Evolutionary conservation across 805 yeast species (phyloP).

Genomic region (Lipomyces kockii): DNA sequence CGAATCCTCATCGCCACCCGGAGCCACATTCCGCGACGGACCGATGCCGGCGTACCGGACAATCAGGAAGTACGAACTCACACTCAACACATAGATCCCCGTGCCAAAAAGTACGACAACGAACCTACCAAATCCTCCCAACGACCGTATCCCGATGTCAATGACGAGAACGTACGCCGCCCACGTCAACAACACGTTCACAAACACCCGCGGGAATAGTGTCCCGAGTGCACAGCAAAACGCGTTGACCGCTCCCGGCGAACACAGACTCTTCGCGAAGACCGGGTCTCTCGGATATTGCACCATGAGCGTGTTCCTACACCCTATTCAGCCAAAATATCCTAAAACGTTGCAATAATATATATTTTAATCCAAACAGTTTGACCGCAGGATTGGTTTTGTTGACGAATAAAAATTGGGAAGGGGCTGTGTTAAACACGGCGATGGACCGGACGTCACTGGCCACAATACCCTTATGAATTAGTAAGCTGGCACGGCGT

Average conservation of each 20-base stretch:
- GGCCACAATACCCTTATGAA: background rate
- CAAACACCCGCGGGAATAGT: slow-evolving; percentile 44
- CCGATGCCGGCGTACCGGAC: slow-evolving; percentile 45
- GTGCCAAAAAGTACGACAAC: slow-evolving; percentile 35
- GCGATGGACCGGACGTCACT: background rate
- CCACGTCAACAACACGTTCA: slow-evolving; percentile 44
- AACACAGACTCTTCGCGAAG: background rate
- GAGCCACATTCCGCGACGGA: slow-evolving; percentile 37
- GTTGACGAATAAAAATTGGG: background rate
- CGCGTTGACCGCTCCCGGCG: slow-evolving; percentile 19
- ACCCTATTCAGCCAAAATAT: background rate
- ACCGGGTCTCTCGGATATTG: slow-evolving; percentile 6
- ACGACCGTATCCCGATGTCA: slow-evolving; percentile 35
- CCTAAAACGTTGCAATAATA: background rate
- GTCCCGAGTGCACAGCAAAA: slow-evolving; percentile 28
- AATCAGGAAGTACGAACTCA: slow-evolving; percentile 40
- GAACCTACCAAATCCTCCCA: slow-evolving; percentile 19
- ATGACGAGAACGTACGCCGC: slow-evolving; percentile 40
- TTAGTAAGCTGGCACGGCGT: background rate
- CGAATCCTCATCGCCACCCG: background rate
- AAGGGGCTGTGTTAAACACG: background rate
- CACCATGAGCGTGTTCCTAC: background rate
- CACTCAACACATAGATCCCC: slow-evolving; percentile 36
- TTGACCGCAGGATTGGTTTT: background rate
- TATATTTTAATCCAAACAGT: too few relatives aligned